Evolutionary conservation across 345 rosid genomes (phyloP), one percentile per base, ranked within the genome.

Genomic region (Populus nigra): DNA sequence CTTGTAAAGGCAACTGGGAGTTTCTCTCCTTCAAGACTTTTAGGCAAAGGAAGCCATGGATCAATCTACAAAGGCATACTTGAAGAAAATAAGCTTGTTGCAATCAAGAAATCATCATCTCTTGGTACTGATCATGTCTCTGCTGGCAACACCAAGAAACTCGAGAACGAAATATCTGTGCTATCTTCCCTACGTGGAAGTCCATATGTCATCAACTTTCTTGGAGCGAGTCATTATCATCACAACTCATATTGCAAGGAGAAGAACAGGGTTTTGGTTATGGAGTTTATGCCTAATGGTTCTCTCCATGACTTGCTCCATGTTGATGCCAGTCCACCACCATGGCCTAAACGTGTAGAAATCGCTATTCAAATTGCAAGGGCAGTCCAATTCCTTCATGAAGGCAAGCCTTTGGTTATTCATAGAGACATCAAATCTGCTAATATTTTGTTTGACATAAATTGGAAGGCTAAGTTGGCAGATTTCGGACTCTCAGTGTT

Each of bases 21-120:
- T 33, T 93, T 93, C 88, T 90, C 91, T 62, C 85, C 86, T 0
- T 84, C 91, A 0, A 83, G 69, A 1, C 88, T 93, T 70, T 65
- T 93, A 6, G 98, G 98, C 11, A 91, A 84, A 87, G 96, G 98
- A 41, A 93, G 98, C 83, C 98, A 93, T 62, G 96, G 96, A 33
- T 84, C 86, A 2, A 84, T 93, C 27, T 90, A 87, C 57, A 77
- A 80, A 81, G 94, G 78, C 2, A 39, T 71, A 65, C 84, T 90
- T 61, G 62, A 70, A 7, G 55, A 76, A 17, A 69, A 84, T 22
- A n/a, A 45, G 35, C 62, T 67, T 75, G 88, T 91, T 2, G 96
- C 98, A 0, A 69, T 93, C n/a, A 91, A 93, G 75, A 80, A 84
- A 77, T 74, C 90, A 2, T 83, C 85, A 33, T 33, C 35, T 7